Base-by-base conservation (phyloP, 352 stramenopile genomes). In the Pythium phragmitis region DNA sequence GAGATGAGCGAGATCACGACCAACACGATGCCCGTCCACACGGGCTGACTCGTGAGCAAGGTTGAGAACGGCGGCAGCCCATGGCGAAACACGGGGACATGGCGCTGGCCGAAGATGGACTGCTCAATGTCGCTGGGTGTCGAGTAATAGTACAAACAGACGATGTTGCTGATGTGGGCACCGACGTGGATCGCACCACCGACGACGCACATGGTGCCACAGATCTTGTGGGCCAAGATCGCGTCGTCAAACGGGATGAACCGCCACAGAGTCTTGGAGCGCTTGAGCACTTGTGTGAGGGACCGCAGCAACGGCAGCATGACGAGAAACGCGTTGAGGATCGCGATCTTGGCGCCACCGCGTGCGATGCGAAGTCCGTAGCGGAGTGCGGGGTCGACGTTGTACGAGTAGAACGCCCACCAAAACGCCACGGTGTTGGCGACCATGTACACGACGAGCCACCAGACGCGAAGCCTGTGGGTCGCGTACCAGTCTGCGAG, bases 351-450 rank as follows among this genome's bases (percentile, higher is more conserved):
- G 13, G 54, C 37, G 28, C 50, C 30, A 13, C 54, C 54, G 2
- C 54, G 41, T 7, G 39, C 54, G 26, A 60, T 42, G 21, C 54
- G 37, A 28, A 60, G 54, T 19, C 54, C 39, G 26, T 43, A 42
- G 42, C 41, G 39, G 14, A 60, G 54, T 34, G 54, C 54, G 21
- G 54, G 39, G 42, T 60, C 54, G 23, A 57, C 41, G 7, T 51
- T 60, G 41, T 60, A 60, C 26, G 41, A 51, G 54, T 51, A 52
- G 23, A 51, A 60, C 12, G 39, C 13, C 39, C 39, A 52, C 39
- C 41, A 60, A 26, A 60, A 60, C n/a, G 54, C 41, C 39, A 60
- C 39, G 54, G 17, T 4, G 54, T 60, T 60, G 11, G 41, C 54
- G 54, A 60, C 17, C 12, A 16, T 26, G 26, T 60, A 60, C 8